Base-by-base conservation (phyloP, 2,329 filamentous ascomycete species). In the Phialophora tarda region DNA sequence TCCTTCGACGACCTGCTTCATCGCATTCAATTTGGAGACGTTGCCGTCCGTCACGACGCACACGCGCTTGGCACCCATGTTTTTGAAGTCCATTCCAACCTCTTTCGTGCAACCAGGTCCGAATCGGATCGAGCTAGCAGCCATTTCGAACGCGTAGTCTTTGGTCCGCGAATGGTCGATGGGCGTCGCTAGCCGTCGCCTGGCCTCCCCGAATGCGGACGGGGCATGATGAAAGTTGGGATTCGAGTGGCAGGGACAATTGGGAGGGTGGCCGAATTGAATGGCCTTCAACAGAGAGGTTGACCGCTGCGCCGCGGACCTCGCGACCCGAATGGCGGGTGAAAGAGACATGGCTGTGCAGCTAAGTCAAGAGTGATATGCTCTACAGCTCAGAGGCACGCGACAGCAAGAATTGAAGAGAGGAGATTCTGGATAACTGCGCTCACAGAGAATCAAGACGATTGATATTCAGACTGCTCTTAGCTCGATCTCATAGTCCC, bases 101-200 rank as follows among this genome's bases (percentile, higher is more conserved):
- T 99, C 95, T 78, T 92, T 92, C 26, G 95, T 99, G 64, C 90
- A 91, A 5, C 95, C 95, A 0, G 92, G 92, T 0, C 95, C 95
- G 74, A 98, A 99, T 12, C 95, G 88, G 75, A 99, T 97, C 30
- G 90, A 92, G 0, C 92, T 96, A 1, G 95, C 93, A 0, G 95
- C 95, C 94, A 99, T 96, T 78, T 99, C 95, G 76, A 99, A 99
- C 14, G 95, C 95, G 81, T 99, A 99, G 78, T 99, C 95, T 77
- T 96, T 97, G 75, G 93, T 86, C 70, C 88, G 86, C 2, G 86
- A 85, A 8, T 84, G 80, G 74, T 92, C 89, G 30, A 90, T 81
- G 0, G 93, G 92, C 0, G 92, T 94, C n/a, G 92, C 93, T 66
- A 93, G 80, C 67, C 85, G 82, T 48, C 86, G 80, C 48, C 84